phyloP scores from a whole-genome alignment of 345 rosid genomes.

The Eutrema heterophyllum region DNA sequence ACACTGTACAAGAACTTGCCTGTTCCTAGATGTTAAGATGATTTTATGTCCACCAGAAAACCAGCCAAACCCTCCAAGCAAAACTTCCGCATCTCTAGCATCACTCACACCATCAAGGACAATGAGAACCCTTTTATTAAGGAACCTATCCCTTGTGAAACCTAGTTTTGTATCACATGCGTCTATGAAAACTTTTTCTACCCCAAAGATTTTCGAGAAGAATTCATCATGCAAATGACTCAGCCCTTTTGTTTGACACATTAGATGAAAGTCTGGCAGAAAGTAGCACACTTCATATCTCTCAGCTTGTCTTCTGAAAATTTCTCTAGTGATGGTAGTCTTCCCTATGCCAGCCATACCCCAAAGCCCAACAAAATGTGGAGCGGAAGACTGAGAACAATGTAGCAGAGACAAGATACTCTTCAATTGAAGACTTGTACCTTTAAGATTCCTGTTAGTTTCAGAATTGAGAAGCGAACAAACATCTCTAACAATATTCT shows the following conservation, averaged over 20 bases:
- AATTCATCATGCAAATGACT: slow-evolving; percentile 12
- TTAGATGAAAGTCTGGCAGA: slow-evolving; percentile 23
- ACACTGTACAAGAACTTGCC: slow-evolving; percentile 21
- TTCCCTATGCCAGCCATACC: slow-evolving; percentile 32
- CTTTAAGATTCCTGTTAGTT: not conserved
- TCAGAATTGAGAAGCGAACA: not conserved
- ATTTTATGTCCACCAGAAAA: slow-evolving; percentile 27
- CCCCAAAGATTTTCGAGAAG: slow-evolving; percentile 20
- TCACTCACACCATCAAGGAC: slow-evolving; percentile 29
- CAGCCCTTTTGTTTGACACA: slow-evolving; percentile 7
- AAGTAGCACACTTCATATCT: slow-evolving; percentile 5
- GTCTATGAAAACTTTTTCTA: not conserved
- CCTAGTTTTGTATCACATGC: slow-evolving; percentile 2
- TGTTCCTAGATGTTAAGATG: slow-evolving; percentile 28
- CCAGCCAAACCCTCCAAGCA: slow-evolving; percentile 20
- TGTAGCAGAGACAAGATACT: not conserved
- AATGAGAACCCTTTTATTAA: slow-evolving; percentile 14
- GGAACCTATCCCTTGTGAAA: slow-evolving; percentile 1
- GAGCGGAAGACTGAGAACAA: not conserved
- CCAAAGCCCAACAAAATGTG: slow-evolving; percentile 25
- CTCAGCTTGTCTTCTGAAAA: slow-evolving; percentile 3
- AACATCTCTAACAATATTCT: slow-evolving; percentile 5
- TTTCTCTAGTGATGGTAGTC: not conserved
- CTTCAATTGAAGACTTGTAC: not conserved
- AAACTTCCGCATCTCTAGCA: slow-evolving; percentile 13